Evolutionary conservation across 257 asterid genomes (phyloP), one percentile per base, ranked within the genome.

Genomic region (Capsicum rhomboideum): DNA sequence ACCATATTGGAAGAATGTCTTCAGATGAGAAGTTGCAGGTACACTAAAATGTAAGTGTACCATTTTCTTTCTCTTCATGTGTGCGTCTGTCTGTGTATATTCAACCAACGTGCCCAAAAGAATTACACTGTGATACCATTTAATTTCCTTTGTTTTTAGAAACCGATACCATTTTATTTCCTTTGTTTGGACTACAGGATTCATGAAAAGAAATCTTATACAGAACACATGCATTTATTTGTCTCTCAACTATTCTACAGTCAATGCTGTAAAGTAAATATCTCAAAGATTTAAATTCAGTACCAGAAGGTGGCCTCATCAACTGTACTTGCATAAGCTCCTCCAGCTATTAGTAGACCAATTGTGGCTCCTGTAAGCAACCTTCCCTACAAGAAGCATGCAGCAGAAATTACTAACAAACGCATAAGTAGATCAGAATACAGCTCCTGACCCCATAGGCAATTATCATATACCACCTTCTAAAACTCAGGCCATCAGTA

Each of bases 261-360:
- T 13, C 3, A 46, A 44, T 37, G 46, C 21, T 82, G 40, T 46
- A 16, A 50, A 28, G 40, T 29, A 50, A 6, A n/a, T 21, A 63
- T 55, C 23, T 44, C 21, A 44, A 20, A 83, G 82, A 77, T 58
- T 37, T 59, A 18, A 90, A 61, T 63, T 75, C n/a, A 79, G 85
- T 89, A 90, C 98, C 98, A 95, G 94, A 95, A 97, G 85, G 99
- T 97, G 83, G 97, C 98, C 87, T 97, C 99, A 89, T 97, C 98
- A 85, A 97, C 99, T 0, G 98, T 97, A 89, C 99, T 97, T 8
- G 97, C 98, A 87, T 97, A 97, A 20, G 98, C 98, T 50, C 98
- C 98, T 84, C 99, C 99, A 61, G 94, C 95, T 83, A 97, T 97
- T 37, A 95, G 93, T 59, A 95, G 89, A 82, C 98, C 96, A 89